Conservation (phyloP, 306 rosid species). For the Leucaena leucocephala region DNA sequence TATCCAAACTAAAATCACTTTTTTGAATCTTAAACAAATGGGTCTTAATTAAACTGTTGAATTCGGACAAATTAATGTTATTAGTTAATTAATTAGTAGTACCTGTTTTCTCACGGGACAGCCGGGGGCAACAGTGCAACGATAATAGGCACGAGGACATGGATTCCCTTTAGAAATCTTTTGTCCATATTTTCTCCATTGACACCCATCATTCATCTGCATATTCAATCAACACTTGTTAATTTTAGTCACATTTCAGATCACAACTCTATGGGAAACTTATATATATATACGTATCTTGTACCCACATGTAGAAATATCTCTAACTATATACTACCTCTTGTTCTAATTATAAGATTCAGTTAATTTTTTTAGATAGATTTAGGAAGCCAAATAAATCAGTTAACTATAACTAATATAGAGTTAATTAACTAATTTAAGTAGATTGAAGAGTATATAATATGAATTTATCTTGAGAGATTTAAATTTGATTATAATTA, state of each 20-base stretch:
- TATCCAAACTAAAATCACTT: not conserved
- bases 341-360: not conserved
- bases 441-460: no score
- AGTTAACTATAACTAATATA: no score
- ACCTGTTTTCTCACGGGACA: constrained; percentile 98
- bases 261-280: not conserved
- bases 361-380: no score
- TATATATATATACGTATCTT: not conserved
- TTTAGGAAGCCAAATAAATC: no score
- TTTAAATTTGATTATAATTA: no score
- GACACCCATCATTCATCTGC: constrained; percentile 96
- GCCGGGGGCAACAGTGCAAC: constrained; percentile 87
- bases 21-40: not conserved
- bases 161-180: constrained; percentile 96
- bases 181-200: constrained; percentile 99
- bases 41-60: no score
- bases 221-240: not conserved
- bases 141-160: constrained; percentile 96
- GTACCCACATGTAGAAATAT: not conserved
- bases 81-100: not conserved
- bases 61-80: not conserved
- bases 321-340: not conserved
- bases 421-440: no score
- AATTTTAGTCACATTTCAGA: not conserved
- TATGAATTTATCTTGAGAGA: no score